These are phyloP conservation scores for Jaapia argillacea DNA, from an alignment of 768 basidiomycete species.

Conservation along the genomic window DNA sequence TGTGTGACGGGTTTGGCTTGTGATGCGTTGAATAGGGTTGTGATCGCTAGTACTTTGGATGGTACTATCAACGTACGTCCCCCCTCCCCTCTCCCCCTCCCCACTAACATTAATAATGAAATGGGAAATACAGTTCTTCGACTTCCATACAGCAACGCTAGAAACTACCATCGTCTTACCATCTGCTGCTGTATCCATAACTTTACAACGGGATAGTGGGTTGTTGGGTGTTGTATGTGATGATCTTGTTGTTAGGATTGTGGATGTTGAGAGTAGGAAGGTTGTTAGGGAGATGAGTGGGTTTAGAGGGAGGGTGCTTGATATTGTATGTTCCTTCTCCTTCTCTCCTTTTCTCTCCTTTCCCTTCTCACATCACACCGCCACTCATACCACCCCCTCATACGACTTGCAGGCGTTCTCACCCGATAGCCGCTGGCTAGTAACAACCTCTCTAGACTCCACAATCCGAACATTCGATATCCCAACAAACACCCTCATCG, in stretches of 20 bases:
- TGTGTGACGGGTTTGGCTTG: slow-evolving; percentile 75
- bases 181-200: slow-evolving; percentile 58
- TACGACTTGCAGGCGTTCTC: slow-evolving; percentile 67
- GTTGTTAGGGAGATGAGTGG: slow-evolving; percentile 86
- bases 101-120: not conserved
- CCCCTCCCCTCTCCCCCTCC: slow-evolving; percentile 2
- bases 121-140: slow-evolving; percentile 72
- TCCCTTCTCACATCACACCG: not conserved
- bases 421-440: slow-evolving; percentile 89
- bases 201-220: slow-evolving; percentile 77
- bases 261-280: slow-evolving; percentile 86
- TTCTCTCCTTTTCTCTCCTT: not conserved
- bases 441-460: slow-evolving; percentile 82
- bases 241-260: slow-evolving; percentile 72
- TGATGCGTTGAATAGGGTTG: slow-evolving; percentile 72
- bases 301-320: slow-evolving; percentile 77
- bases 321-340: slow-evolving; percentile 51
- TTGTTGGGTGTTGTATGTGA: slow-evolving; percentile 79
- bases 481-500: slow-evolving; percentile 86
- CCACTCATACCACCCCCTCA: slow-evolving; percentile 2
- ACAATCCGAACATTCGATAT: slow-evolving; percentile 93
- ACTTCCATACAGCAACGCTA: slow-evolving; percentile 81
- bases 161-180: slow-evolving; percentile 58
- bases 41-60: slow-evolving; percentile 82
- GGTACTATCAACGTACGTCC: slow-evolving; percentile 78